A percentile compares a stretch with the other conserved stretches of the same genome.
Conservation (phyloP, 129 eudicot genomes). For the Flaveria trinervia region DNA sequence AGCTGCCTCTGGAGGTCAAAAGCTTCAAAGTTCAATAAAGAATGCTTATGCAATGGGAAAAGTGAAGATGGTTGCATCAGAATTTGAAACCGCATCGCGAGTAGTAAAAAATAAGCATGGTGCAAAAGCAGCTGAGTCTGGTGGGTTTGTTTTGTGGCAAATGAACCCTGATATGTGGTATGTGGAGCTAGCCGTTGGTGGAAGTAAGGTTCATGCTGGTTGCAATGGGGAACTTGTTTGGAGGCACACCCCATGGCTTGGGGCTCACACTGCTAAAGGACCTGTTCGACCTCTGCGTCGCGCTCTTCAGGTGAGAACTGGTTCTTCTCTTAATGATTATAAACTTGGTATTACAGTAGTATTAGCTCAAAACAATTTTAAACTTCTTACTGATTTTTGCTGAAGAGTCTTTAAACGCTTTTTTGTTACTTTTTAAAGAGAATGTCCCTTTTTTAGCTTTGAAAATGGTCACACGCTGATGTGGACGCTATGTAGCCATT, state of each 20-base stretch:
- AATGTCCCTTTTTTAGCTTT: neutral
- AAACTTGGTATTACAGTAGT: neutral
- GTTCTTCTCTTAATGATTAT: neutral
- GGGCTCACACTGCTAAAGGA: slow-evolving; percentile 89
- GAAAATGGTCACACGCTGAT: neutral
- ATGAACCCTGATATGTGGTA: slow-evolving; percentile 96
- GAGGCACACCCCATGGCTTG: slow-evolving; percentile 95
- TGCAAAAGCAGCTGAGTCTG: slow-evolving; percentile 57
- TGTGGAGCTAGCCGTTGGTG: slow-evolving; percentile 85
- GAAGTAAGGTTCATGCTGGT: slow-evolving; percentile 89
- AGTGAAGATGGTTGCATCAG: slow-evolving; percentile 76
- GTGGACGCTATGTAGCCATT: neutral
- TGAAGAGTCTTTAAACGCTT: neutral
- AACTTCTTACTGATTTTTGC: neutral
- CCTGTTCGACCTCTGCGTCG: slow-evolving; percentile 85
- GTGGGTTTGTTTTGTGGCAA: slow-evolving; percentile 89
- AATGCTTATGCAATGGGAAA: slow-evolving; percentile 90
- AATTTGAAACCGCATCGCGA: slow-evolving; percentile 68
- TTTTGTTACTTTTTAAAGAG: neutral
- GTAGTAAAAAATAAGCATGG: slow-evolving; percentile 58
- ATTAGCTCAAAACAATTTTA: neutral
- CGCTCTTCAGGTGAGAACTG: slow-evolving; percentile 69
- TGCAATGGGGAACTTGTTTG: slow-evolving; percentile 85
- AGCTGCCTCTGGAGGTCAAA: slow-evolving; percentile 87
- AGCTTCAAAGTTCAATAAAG: slow-evolving; percentile 62